These are phyloP conservation scores for Cordyceps pruinosa DNA, from an alignment of 2,329 filamentous ascomycete genomes.

Conservation along the genomic window DNA sequence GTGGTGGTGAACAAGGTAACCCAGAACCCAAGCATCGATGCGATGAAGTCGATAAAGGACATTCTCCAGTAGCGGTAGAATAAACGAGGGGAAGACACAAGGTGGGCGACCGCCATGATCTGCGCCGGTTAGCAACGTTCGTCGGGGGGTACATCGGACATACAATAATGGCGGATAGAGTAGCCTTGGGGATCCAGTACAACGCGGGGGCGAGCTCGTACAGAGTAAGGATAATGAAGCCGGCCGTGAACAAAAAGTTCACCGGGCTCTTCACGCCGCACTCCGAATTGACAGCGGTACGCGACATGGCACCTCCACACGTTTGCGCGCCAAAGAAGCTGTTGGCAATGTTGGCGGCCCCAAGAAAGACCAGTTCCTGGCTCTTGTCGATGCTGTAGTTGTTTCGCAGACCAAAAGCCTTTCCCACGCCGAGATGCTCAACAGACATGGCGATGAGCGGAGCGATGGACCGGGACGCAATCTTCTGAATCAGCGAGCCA, in stretches of 20 bases:
- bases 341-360: conserved; percentile 56
- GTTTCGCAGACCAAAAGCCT: conserved; percentile 55
- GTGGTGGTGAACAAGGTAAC: conserved; percentile 55
- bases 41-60: conserved; percentile 57
- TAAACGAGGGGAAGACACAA: conserved; percentile 50
- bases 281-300: conserved; percentile 60
- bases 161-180: conserved; percentile 56
- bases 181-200: conserved; percentile 63
- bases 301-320: conserved; percentile 58
- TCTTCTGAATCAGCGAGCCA: conserved; percentile 41
- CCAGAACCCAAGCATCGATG: conserved; percentile 58
- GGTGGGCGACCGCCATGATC: conserved; percentile 57
- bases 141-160: conserved; percentile 15
- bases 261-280: conserved; percentile 56
- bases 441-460: conserved; percentile 55
- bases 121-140: conserved; percentile 12
- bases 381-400: conserved; percentile 57
- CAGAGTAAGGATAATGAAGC: conserved; percentile 54
- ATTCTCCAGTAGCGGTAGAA: conserved; percentile 61
- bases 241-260: conserved; percentile 53
- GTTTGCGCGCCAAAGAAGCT: conserved; percentile 59
- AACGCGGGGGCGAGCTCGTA: conserved; percentile 54
- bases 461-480: conserved; percentile 48
- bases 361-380: conserved; percentile 59
- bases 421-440: conserved; percentile 59